Base-by-base conservation (phyloP, 768 basidiomycete genomes). In the Nevesoporus exiguus region DNA sequence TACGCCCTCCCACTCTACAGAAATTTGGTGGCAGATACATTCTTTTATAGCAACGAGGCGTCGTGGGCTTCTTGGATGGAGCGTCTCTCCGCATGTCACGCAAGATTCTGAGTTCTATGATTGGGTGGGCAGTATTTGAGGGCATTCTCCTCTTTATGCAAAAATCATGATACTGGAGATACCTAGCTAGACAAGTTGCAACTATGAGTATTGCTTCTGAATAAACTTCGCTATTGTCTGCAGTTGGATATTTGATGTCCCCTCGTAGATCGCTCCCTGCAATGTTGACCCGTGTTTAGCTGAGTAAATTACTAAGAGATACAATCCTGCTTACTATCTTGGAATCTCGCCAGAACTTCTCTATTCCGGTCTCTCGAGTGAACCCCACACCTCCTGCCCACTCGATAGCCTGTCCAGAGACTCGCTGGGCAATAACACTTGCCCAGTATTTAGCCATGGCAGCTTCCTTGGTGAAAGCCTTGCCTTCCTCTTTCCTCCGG, bases 401-500 rank as follows among this genome's bases (percentile, higher is more conserved):
- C 71, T 98, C 96, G 59, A 98, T 98, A 17, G 96, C 96, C 40
- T 79, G 73, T 7, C 96, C 93, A 10, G 87, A 80, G 2, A 97
- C 94, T 40, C 80, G 78, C 72, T 96, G 90, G 14, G 97, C 97
- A 7, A 99, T 83, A 21, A 88, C 80, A 55, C 92, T 93, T 22
- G 88, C 81, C 79, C 85, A 92, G 66, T 90, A 95, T 72, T 99
- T 99, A 47, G 97, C 97, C 91, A 98, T 97, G 2, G 97, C 97
- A 11, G 97, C 96, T 73, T 98, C 91, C 72, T 90, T 92, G 27
- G 86, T 85, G 71, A 98, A 99, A 25, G 74, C 65, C 65, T 78
- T 77, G 9, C 93, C 93, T 69, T 94, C 89, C 70, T 97, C 96
- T 79, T 96, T 95, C 50, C 92, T 80, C 29, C 96, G 79, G 37